Evolutionary conservation across 768 basidiomycete species (phyloP), one percentile per base, ranked within the genome.

Genomic region (Tulasnella sp.): DNA sequence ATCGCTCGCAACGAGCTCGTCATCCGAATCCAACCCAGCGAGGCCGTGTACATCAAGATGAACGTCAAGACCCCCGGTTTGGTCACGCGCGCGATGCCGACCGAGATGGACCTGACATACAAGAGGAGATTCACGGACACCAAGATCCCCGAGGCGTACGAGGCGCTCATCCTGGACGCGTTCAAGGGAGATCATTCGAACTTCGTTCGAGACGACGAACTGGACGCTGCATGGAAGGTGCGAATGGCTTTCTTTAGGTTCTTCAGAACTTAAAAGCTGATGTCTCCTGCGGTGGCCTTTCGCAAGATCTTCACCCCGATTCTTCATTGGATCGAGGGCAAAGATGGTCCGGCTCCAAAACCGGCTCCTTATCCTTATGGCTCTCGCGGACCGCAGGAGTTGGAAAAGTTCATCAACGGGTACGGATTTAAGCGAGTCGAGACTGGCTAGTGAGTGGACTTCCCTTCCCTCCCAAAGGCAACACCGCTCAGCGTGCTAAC

Each of bases 161-260:
- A 98, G 87, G 93, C 93, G 14, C 92, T 99, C 81, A 97, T 99
- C 84, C 89, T 98, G 80, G 97, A 99, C 84, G 95, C 96, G 20
- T 90, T 99, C 86, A 94, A 93, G 85, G 97, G 97, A n/a, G 97
- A 99, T 84, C 97, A 98, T 87, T 97, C 96, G 40, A 99, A 99
- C 89, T 99, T 99, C 88, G 97, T 99, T 80, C 92, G 97, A 82
- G 91, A 98, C 85, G 97, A 99, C 86, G 97, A 99, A 87, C 89
- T 99, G 83, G 97, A 98, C 84, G 92, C 93, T 77, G 98, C 97
- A 2, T 99, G 97, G 97, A 98, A 97, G 92, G 95, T 94, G 75
- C 73, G 90, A 86, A 77, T 37, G 60, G 3, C 4, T 24, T 8
- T 41, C 37, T 74, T 14, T 5, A 34, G 46, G 69, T n/a, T 42